phyloP scores from a whole-genome alignment of 208 protist genomes.

The Angomonas deanei region DNA sequence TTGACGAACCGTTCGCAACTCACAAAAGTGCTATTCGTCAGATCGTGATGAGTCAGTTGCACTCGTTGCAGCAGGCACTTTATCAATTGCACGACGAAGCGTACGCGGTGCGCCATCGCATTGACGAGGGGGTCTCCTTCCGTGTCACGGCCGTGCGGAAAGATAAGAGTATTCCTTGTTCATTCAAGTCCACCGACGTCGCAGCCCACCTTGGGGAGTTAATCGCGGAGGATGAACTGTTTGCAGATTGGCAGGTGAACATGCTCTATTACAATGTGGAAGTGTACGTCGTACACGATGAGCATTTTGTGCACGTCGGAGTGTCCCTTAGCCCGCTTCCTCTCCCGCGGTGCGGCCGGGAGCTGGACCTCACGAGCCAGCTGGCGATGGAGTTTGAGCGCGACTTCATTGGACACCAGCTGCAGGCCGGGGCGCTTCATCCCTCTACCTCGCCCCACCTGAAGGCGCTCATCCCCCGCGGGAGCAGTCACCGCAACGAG shows the following conservation, averaged over 20 bases:
- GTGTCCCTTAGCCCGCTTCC: conserved; percentile 23
- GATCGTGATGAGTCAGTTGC: neutral
- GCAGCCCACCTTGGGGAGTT: conserved; percentile 26
- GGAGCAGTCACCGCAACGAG: conserved; percentile 20
- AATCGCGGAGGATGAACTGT: conserved; percentile 17
- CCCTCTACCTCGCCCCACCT: neutral
- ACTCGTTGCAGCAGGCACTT: neutral
- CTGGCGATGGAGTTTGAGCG: conserved; percentile 28
- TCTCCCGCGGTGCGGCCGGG: conserved; percentile 27
- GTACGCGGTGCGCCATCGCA: neutral
- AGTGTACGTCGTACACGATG: conserved; percentile 32
- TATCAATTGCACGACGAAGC: neutral
- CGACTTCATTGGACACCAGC: conserved; percentile 19
- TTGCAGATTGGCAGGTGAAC: conserved; percentile 27
- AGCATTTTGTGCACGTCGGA: conserved; percentile 15
- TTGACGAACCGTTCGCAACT: neutral
- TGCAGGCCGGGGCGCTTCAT: conserved; percentile 2
- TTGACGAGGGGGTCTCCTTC: conserved; percentile 11
- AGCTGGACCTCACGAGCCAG: conserved; percentile 17
- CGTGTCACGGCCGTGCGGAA: conserved; percentile 30
- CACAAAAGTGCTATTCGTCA: neutral
- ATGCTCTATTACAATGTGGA: conserved; percentile 52
- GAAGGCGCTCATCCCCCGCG: conserved; percentile 29
- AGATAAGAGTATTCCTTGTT: conserved; percentile 15
- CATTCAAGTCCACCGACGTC: conserved; percentile 30